Percentiles rank a stretch among this genome's conserved stretches.
Evolutionary conservation across 2,329 filamentous ascomycete genomes (phyloP).

Genomic region (Thielaviopsis ethacetica): DNA sequence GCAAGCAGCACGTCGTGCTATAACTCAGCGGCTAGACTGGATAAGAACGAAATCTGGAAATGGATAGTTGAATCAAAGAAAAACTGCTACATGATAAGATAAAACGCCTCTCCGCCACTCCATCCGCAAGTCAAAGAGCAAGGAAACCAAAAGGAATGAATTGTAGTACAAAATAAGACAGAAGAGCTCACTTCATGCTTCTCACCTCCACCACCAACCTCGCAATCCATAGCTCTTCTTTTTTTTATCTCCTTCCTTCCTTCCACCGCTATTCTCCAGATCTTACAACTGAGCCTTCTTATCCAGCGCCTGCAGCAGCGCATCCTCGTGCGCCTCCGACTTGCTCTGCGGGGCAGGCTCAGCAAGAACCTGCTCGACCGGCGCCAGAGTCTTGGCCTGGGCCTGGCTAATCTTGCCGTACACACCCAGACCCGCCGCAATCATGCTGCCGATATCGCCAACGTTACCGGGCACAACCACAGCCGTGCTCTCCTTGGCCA

Average conservation of each 20-base stretch:
- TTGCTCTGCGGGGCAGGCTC: constrained; percentile 10
- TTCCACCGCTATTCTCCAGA: constrained; percentile 4
- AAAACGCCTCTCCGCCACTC: background rate
- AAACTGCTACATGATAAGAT: background rate
- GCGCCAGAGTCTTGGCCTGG: constrained; percentile 40
- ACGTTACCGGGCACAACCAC: constrained; percentile 95
- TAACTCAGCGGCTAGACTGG: background rate
- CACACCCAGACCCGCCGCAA: constrained; percentile 85
- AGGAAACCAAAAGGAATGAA: background rate
- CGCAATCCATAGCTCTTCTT: constrained; percentile 13
- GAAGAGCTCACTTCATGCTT: background rate
- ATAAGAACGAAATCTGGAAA: background rate
- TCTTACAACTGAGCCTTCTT: constrained; percentile 15
- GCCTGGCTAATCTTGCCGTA: constrained; percentile 83
- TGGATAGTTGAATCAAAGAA: background rate
- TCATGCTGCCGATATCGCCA: constrained; percentile 91
- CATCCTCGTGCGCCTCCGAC: constrained; percentile 21
- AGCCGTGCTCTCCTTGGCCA: constrained; percentile 89
- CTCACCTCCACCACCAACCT: constrained; percentile 14
- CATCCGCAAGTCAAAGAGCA: background rate
- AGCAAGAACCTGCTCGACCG: constrained; percentile 13
- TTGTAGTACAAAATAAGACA: background rate
- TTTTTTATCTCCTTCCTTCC: background rate
- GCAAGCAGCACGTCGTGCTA: background rate
- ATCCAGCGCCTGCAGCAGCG: constrained; percentile 25